Conservation (phyloP, 768 basidiomycete species). For the Neoboletus magnificus region DNA sequence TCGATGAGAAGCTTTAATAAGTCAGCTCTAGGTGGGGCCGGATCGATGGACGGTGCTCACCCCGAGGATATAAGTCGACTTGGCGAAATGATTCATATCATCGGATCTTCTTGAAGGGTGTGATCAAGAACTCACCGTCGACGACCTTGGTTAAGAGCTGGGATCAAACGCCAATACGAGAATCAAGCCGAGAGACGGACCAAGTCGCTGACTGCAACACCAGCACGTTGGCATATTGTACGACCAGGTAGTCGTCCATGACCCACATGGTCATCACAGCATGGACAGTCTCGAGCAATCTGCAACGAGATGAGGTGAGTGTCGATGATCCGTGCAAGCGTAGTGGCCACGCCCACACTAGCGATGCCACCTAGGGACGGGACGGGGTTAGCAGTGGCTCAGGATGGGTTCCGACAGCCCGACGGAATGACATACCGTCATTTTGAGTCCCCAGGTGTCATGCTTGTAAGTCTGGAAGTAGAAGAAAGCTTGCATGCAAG, state of each 20-base stretch:
- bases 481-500: slow-evolving; percentile 27
- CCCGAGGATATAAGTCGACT: slow-evolving; percentile 24
- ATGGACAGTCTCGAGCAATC: slow-evolving; percentile 21
- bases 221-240: slow-evolving; percentile 10
- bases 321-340: not conserved
- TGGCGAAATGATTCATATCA: not conserved
- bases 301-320: slow-evolving; percentile 2
- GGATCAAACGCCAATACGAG: not conserved
- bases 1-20: slow-evolving; percentile 21
- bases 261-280: slow-evolving; percentile 21
- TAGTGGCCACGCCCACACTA: slow-evolving; percentile 12
- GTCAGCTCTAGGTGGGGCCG: not conserved
- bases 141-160: slow-evolving; percentile 6
- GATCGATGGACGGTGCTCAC: slow-evolving; percentile 9
- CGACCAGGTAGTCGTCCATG: slow-evolving; percentile 25
- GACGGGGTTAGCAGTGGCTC: not conserved
- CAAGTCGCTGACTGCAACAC: slow-evolving; percentile 15
- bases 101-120: not conserved
- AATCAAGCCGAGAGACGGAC: slow-evolving; percentile 13
- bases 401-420: not conserved
- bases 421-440: slow-evolving; percentile 14
- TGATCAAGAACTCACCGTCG: slow-evolving; percentile 12
- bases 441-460: slow-evolving; percentile 18
- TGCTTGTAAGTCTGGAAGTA: slow-evolving; percentile 25
- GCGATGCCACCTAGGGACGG: slow-evolving; percentile 15